Percentiles rank a stretch among this genome's conserved stretches.
These are phyloP conservation scores for Neurospora sp. DNA, from an alignment of 495 filamentous ascomycete genomes.

Conservation along the genomic window DNA sequence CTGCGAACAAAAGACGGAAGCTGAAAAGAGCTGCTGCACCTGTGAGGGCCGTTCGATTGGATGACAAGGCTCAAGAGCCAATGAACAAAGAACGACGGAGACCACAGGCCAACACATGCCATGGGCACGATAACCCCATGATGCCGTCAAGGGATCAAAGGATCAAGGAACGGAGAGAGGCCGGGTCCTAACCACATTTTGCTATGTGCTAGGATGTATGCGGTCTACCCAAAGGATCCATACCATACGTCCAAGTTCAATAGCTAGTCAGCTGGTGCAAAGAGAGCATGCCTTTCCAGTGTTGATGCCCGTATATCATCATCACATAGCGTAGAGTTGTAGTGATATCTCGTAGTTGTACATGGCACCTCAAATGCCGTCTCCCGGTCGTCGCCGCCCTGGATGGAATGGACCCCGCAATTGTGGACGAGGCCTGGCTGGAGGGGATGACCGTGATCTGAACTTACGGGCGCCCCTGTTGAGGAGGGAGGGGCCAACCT, in stretches of 20 bases:
- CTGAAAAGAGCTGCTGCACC: neutral
- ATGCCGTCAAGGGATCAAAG: neutral
- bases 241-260: neutral
- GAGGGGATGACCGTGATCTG: neutral
- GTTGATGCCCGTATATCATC: neutral
- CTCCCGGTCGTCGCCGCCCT: neutral
- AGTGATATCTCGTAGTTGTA: neutral
- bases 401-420: neutral
- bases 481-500: neutral
- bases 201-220: neutral
- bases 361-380: neutral
- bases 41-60: neutral
- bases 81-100: neutral
- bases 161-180: neutral
- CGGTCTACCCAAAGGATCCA: neutral
- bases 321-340: neutral
- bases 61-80: neutral
- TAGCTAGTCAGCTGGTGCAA: neutral
- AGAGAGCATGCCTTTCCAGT: neutral
- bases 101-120: neutral
- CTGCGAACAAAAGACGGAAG: neutral
- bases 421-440: neutral
- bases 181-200: neutral
- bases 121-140: neutral
- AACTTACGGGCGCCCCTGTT: neutral